These are phyloP conservation scores for Aristolochia contorta DNA, from an alignment of 164 flowering plant genomes.

Conservation along the genomic window DNA sequence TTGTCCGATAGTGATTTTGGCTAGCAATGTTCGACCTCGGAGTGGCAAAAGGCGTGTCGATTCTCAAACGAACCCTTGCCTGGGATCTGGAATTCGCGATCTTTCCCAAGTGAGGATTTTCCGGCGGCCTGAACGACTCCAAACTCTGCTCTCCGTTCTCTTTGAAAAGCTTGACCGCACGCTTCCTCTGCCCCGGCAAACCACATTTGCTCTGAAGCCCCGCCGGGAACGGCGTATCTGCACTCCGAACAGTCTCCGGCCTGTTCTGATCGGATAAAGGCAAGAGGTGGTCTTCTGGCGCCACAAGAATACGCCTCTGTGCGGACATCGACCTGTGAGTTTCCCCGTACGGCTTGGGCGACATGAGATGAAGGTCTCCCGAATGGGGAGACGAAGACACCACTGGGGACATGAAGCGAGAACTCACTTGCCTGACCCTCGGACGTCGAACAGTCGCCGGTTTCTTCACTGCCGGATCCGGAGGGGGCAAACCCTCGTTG, in stretches of 20 bases:
- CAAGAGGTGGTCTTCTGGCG: conserved; percentile 4
- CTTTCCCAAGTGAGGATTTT: background rate
- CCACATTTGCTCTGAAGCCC: conserved; percentile 5
- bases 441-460: conserved; percentile 14
- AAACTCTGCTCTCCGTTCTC: conserved; percentile 10
- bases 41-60: conserved; percentile 15
- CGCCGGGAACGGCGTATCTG: conserved; percentile 8
- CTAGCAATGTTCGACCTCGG: conserved; percentile 4
- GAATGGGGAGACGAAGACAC: conserved; percentile 14
- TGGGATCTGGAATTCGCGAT: conserved; percentile 2
- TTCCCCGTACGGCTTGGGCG: too few species aligned
- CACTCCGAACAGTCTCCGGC: conserved; percentile 7
- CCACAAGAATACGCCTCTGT: too few species aligned
- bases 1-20: background rate
- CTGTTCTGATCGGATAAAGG: conserved; percentile 10
- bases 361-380: background rate
- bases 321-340: too few species aligned
- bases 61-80: conserved; percentile 6
- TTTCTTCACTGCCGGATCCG: background rate
- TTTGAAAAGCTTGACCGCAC: conserved; percentile 12
- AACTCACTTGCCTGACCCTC: conserved; percentile 20
- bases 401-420: conserved; percentile 25
- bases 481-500: background rate
- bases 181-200: conserved; percentile 6
- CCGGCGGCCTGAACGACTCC: background rate